Conservation (phyloP, 176 grass and related monocot species). For the Stipa capillata region DNA sequence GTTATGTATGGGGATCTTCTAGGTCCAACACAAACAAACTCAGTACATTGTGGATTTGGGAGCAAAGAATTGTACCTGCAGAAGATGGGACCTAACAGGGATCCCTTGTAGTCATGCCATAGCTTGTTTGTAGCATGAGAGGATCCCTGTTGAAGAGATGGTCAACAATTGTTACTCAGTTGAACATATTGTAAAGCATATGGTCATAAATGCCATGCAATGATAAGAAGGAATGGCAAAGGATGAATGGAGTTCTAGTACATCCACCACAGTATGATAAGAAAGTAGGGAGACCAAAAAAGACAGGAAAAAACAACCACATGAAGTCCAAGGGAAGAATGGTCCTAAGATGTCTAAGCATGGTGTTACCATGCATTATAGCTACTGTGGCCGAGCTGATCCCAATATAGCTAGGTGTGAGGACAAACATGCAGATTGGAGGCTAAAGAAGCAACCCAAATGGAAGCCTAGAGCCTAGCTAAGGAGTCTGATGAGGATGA, state of each 20-base stretch:
- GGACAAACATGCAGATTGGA: too few species aligned
- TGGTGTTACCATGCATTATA: too few species aligned
- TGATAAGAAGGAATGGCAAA: background rate
- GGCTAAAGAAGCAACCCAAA: too few species aligned
- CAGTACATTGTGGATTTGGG: background rate
- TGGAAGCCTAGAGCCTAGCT: too few species aligned
- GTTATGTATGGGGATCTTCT: background rate
- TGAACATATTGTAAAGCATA: background rate
- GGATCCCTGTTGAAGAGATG: background rate
- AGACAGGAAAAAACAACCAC: too few species aligned
- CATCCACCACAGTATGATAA: too few species aligned
- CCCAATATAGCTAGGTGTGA: too few species aligned
- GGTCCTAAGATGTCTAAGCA: too few species aligned
- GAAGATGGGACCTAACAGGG: background rate
- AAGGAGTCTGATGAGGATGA: too few species aligned
- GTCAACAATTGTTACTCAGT: background rate
- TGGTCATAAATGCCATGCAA: background rate
- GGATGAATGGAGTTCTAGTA: background rate
- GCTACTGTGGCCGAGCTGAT: too few species aligned
- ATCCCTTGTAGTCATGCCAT: background rate
- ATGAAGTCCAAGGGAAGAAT: too few species aligned
- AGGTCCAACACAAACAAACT: background rate
- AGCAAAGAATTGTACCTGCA: background rate
- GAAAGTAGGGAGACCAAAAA: too few species aligned
- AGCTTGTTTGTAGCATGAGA: background rate